Percentiles rank a stretch among this genome's conserved stretches.
These are phyloP conservation scores for Termitomyces titanicus DNA, from an alignment of 768 basidiomycete genomes.

Conservation along the genomic window DNA sequence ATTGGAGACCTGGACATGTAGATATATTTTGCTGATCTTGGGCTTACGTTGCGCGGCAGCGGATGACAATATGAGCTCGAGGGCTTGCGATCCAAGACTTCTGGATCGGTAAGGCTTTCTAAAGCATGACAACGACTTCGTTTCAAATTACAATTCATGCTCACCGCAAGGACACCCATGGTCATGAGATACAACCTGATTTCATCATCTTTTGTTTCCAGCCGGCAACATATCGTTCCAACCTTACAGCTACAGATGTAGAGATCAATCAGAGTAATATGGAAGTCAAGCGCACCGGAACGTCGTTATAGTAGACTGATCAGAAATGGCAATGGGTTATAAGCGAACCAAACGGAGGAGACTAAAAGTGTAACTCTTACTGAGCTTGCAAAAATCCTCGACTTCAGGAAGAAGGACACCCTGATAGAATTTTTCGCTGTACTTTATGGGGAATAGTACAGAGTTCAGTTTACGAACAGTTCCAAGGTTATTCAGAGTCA, in stretches of 20 bases:
- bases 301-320: constrained; percentile 88
- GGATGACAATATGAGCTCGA: constrained; percentile 64
- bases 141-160: constrained; percentile 21
- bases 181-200: constrained; percentile 82
- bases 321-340: background rate
- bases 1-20: constrained; percentile 89
- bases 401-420: constrained; percentile 74
- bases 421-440: constrained; percentile 84
- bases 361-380: constrained; percentile 38
- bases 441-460: constrained; percentile 86
- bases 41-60: constrained; percentile 57
- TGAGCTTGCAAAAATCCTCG: constrained; percentile 85
- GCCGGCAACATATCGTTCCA: constrained; percentile 81
- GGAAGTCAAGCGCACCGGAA: constrained; percentile 48
- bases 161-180: constrained; percentile 85
- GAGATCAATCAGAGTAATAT: constrained; percentile 2
- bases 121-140: constrained; percentile 5
- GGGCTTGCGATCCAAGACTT: constrained; percentile 67
- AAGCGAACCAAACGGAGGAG: background rate
- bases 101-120: constrained; percentile 81
- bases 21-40: constrained; percentile 66
- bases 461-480: constrained; percentile 67
- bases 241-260: constrained; percentile 38
- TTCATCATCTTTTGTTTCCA: constrained; percentile 63
- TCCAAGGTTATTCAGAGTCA: constrained; percentile 82